These are phyloP conservation scores for Debaryomyces castellii DNA, from an alignment of 805 yeast species.

Conservation along the genomic window DNA sequence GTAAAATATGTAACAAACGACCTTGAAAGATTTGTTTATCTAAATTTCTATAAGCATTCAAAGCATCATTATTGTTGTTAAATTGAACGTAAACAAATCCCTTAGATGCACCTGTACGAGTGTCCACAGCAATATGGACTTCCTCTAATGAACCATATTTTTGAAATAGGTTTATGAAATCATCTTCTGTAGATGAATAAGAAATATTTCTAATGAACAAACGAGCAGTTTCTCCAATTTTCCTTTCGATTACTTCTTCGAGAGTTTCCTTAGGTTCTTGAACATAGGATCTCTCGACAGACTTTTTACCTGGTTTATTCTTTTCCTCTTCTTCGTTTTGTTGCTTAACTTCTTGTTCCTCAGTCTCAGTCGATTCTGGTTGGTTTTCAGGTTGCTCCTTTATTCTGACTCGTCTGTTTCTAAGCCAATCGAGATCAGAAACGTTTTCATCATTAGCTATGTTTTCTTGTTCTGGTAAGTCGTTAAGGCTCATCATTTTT, in stretches of 20 bases:
- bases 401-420: constrained; percentile 71
- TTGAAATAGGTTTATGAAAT: constrained; percentile 63
- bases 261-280: constrained; percentile 23
- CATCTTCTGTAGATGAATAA: constrained; percentile 77
- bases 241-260: constrained; percentile 49
- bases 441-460: constrained; percentile 50
- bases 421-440: constrained; percentile 86
- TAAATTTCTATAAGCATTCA: constrained; percentile 64
- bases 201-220: constrained; percentile 84
- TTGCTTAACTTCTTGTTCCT: constrained; percentile 8
- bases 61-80: constrained; percentile 67
- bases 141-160: constrained; percentile 76
- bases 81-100: constrained; percentile 89
- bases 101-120: constrained; percentile 85
- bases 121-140: constrained; percentile 89
- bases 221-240: constrained; percentile 71
- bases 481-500: constrained; percentile 47
- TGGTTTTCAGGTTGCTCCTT: constrained; percentile 28
- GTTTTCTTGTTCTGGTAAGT: constrained; percentile 15
- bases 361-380: constrained; percentile 14
- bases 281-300: neutral
- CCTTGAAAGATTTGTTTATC: constrained; percentile 95
- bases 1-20: constrained; percentile 82
- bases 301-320: constrained; percentile 7
- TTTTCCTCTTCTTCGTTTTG: constrained; percentile 4